Conservation (phyloP, 306 rosid species). For the Mucuna pruriens region DNA sequence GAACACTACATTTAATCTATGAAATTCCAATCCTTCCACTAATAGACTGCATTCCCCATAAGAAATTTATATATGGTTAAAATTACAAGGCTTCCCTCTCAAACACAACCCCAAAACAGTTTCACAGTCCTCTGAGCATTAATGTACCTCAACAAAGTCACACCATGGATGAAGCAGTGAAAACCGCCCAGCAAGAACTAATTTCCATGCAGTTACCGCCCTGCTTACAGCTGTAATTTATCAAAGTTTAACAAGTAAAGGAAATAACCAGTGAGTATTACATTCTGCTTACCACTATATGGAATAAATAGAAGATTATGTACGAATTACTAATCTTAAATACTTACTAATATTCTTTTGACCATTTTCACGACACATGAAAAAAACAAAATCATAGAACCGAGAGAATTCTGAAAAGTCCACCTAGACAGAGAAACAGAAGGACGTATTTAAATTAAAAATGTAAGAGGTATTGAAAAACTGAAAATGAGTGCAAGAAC, state of each 20-base stretch:
- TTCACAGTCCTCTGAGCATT: constrained; percentile 27
- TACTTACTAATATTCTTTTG: constrained; percentile 94
- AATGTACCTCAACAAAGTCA: constrained; percentile 88
- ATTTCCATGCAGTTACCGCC: constrained; percentile 87
- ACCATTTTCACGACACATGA: constrained; percentile 89
- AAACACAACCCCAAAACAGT: constrained; percentile 10
- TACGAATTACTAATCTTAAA: not conserved
- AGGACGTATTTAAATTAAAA: constrained; percentile 28
- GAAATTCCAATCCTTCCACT: constrained; percentile 9
- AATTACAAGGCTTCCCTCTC: constrained; percentile 13
- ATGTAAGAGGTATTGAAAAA: constrained; percentile 20
- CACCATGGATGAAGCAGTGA: constrained; percentile 84
- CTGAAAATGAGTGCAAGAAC: not conserved
- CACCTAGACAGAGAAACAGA: constrained; percentile 55
- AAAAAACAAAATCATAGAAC: constrained; percentile 91
- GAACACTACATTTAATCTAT: not conserved
- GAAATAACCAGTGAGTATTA: constrained; percentile 27
- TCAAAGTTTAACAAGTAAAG: constrained; percentile 20
- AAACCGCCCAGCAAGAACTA: constrained; percentile 88
- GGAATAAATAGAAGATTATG: constrained; percentile 30
- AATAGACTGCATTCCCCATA: not conserved
- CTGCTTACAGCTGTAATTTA: constrained; percentile 73
- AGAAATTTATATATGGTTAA: not conserved
- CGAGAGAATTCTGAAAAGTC: constrained; percentile 76
- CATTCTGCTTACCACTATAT: constrained; percentile 20